Evolutionary conservation across 1,139 yeast species (phyloP).

Genomic region (Yamadazyma kanchanaburiensis): DNA sequence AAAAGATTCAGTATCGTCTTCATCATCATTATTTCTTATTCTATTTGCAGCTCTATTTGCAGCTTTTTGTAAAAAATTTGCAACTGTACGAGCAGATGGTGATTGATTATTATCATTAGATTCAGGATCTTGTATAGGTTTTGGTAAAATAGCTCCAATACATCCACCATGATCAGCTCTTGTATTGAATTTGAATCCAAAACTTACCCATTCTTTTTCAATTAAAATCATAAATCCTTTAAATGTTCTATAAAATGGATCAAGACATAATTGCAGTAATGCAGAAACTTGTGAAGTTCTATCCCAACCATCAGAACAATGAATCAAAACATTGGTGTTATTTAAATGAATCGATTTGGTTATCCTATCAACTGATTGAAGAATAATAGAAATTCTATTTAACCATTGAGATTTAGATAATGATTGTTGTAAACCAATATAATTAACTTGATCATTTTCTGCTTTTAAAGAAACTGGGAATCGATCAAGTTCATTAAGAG

Average conservation of each 20-base stretch:
- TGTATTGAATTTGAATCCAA: slow-evolving; percentile 87
- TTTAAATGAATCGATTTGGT: slow-evolving; percentile 78
- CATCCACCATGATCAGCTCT: slow-evolving; percentile 72
- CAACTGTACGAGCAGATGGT: slow-evolving; percentile 15
- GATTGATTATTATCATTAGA: slow-evolving; percentile 8
- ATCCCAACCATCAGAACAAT: slow-evolving; percentile 99
- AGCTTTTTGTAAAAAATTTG: slow-evolving; percentile 36
- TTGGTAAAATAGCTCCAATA: slow-evolving; percentile 34
- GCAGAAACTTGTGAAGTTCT: slow-evolving; percentile 89
- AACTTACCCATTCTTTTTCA: slow-evolving; percentile 94
- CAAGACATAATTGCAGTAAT: slow-evolving; percentile 79
- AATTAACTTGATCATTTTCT: slow-evolving; percentile 14
- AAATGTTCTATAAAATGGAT: slow-evolving; percentile 83
- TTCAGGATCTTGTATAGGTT: slow-evolving; percentile 13
- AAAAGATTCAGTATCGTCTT: slow-evolving; percentile 12
- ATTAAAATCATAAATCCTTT: slow-evolving; percentile 82
- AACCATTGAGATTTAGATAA: slow-evolving; percentile 78
- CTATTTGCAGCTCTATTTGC: slow-evolving; percentile 29
- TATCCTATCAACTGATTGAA: slow-evolving; percentile 76
- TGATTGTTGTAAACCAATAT: slow-evolving; percentile 34
- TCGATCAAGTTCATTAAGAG: slow-evolving; percentile 68
- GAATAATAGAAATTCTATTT: slow-evolving; percentile 61
- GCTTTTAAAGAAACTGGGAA: slow-evolving; percentile 23
- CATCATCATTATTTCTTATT: slow-evolving; percentile 25
- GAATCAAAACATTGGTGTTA: slow-evolving; percentile 79